phyloP scores from a whole-genome alignment of 768 basidiomycete species.

The Auricularia cornea region DNA sequence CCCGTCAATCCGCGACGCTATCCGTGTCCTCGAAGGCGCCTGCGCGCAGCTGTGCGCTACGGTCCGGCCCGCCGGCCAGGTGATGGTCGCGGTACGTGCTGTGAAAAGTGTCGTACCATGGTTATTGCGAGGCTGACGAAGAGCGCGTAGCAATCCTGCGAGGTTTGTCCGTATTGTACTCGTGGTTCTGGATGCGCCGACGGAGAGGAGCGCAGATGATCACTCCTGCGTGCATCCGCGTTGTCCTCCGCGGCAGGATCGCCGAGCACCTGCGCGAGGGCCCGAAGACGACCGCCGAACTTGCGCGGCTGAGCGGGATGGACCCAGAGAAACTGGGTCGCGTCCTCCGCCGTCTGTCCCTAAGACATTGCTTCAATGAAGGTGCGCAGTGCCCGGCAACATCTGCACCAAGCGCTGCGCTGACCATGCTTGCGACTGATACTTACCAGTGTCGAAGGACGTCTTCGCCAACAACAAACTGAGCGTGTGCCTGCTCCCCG shows the following conservation, averaged over 20 bases:
- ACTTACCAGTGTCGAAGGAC: no score
- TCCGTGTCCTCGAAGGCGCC: slow-evolving; percentile 28
- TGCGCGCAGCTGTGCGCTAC: slow-evolving; percentile 29
- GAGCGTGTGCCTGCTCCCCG: background rate
- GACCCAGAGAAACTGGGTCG: slow-evolving; percentile 30
- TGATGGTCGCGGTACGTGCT: slow-evolving; percentile 23
- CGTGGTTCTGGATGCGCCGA: no score
- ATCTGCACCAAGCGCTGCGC: no score
- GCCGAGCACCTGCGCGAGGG: slow-evolving; percentile 29
- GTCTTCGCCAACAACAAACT: no score
- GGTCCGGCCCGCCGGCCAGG: slow-evolving; percentile 26
- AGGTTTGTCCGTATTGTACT: no score
- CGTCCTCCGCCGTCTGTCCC: slow-evolving; percentile 31
- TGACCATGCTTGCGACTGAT: no score
- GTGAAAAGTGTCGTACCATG: background rate
- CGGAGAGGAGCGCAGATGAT: no score
- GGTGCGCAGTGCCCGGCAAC: slow-evolving; percentile 17
- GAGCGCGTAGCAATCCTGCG: no score
- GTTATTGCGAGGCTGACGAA: no score
- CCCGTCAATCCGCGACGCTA: slow-evolving; percentile 1
- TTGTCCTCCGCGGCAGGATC: slow-evolving; percentile 28
- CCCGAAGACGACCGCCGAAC: slow-evolving; percentile 25
- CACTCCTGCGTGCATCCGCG: slow-evolving; percentile 23
- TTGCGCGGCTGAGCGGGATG: slow-evolving; percentile 23
- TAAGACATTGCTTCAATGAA: slow-evolving; percentile 35